phyloP scores from a whole-genome alignment of 768 basidiomycete species.

The Tulasnella sp. region DNA sequence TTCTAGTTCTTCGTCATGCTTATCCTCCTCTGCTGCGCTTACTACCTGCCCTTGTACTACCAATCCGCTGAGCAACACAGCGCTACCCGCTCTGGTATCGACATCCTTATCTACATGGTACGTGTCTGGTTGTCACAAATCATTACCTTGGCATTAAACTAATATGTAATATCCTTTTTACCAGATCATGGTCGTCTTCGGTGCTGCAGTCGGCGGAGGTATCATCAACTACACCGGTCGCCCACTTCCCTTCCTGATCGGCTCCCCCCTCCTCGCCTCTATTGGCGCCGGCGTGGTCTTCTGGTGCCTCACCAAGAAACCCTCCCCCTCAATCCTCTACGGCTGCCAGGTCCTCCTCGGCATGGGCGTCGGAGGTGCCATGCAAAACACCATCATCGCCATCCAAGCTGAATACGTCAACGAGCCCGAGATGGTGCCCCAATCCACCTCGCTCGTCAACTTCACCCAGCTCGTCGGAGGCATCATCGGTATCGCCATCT shows the following conservation, averaged over 20 bases:
- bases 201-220: constrained; percentile 30
- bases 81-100: constrained; percentile 32
- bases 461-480: constrained; percentile 16
- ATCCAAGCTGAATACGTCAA: constrained; percentile 35
- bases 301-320: constrained; percentile 10
- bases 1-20: constrained; percentile 26
- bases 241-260: constrained; percentile 30
- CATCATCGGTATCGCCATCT: constrained; percentile 17
- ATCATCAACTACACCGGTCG: constrained; percentile 28
- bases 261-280: constrained; percentile 28
- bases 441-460: constrained; percentile 21
- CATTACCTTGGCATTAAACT: background rate
- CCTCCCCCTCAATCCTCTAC: constrained; percentile 24
- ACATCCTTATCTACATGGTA: constrained; percentile 33
- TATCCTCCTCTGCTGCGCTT: constrained; percentile 26
- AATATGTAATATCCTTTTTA: background rate
- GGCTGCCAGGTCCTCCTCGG: constrained; percentile 37
- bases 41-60: constrained; percentile 32
- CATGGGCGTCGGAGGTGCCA: constrained; percentile 32
- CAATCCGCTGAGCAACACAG: constrained; percentile 29
- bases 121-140: background rate
- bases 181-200: constrained; percentile 28
- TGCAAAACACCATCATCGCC: constrained; percentile 35
- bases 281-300: constrained; percentile 33
- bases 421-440: constrained; percentile 20